Evolutionary conservation across 2,329 filamentous ascomycete genomes (phyloP).

Genomic region (Daldinia sp.): DNA sequence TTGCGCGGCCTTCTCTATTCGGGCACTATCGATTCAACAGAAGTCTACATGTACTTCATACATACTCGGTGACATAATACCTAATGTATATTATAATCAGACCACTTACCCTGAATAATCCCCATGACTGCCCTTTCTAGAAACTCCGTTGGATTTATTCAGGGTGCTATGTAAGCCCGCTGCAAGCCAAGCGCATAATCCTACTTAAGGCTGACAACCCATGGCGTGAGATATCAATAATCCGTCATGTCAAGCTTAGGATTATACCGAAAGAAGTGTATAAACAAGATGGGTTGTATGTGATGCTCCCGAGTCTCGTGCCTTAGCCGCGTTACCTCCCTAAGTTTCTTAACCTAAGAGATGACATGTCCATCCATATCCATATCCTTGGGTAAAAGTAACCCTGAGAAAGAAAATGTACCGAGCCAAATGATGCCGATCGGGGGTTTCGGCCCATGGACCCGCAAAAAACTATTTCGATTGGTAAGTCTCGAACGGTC

Average conservation of each 20-base stretch:
- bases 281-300: slow-evolving; percentile 7
- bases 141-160: slow-evolving; percentile 19
- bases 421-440: slow-evolving; percentile 40
- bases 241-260: not conserved
- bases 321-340: slow-evolving; percentile 5
- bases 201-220: slow-evolving; percentile 20
- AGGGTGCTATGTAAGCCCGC: slow-evolving; percentile 4
- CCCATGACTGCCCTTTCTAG: slow-evolving; percentile 26
- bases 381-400: slow-evolving; percentile 24
- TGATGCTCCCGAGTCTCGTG: slow-evolving; percentile 25
- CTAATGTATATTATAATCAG: slow-evolving; percentile 10
- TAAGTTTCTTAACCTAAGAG: slow-evolving; percentile 3
- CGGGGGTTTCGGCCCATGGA: slow-evolving; percentile 43
- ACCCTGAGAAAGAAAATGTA: slow-evolving; percentile 18
- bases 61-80: slow-evolving; percentile 7
- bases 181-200: slow-evolving; percentile 8
- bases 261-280: not conserved
- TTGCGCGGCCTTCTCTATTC: slow-evolving; percentile 38
- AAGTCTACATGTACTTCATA: slow-evolving; percentile 14
- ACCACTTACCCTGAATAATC: slow-evolving; percentile 27
- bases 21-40: slow-evolving; percentile 19
- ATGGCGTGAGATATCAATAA: slow-evolving; percentile 21
- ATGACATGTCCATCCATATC: slow-evolving; percentile 23
- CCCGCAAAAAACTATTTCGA: slow-evolving; percentile 36
- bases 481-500: slow-evolving; percentile 34